Percentiles rank a stretch among this genome's conserved stretches.
phyloP scores from a whole-genome alignment of 257 asterid genomes.

The Nicotiana paniculata region DNA sequence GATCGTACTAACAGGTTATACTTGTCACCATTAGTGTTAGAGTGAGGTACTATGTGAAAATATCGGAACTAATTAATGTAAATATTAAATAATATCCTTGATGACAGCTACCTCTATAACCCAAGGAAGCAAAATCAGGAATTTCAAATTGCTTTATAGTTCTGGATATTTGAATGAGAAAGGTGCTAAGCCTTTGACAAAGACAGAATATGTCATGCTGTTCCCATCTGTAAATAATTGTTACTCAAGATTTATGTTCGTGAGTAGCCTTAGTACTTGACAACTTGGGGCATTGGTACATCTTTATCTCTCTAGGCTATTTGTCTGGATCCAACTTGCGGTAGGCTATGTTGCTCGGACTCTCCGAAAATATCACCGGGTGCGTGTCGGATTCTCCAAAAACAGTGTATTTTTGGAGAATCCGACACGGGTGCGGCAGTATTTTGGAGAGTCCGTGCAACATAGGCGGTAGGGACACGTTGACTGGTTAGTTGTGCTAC shows the following conservation, averaged over 20 bases:
- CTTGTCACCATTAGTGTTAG: not conserved
- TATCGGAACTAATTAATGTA: not conserved
- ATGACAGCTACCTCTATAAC: not conserved
- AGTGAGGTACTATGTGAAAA: not conserved
- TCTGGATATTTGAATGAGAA: not conserved
- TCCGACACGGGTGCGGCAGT: too few species aligned
- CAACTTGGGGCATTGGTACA: not conserved
- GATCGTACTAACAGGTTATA: not conserved
- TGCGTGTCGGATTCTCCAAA: too few species aligned
- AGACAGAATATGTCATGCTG: not conserved
- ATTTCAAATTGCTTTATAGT: not conserved
- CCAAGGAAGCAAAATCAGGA: not conserved
- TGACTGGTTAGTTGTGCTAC: not conserved
- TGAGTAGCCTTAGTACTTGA: not conserved
- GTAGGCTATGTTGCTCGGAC: not conserved
- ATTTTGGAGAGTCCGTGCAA: too few species aligned
- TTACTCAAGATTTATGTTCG: not conserved
- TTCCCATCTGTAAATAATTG: not conserved
- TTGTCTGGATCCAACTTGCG: not conserved
- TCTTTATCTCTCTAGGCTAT: not conserved
- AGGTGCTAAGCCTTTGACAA: not conserved
- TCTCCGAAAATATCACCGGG: too few species aligned
- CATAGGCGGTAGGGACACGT: not conserved
- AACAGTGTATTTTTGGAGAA: too few species aligned
- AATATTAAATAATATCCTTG: not conserved